These are phyloP conservation scores for Solanum chilense DNA, from an alignment of 257 asterid genomes.

Conservation along the genomic window DNA sequence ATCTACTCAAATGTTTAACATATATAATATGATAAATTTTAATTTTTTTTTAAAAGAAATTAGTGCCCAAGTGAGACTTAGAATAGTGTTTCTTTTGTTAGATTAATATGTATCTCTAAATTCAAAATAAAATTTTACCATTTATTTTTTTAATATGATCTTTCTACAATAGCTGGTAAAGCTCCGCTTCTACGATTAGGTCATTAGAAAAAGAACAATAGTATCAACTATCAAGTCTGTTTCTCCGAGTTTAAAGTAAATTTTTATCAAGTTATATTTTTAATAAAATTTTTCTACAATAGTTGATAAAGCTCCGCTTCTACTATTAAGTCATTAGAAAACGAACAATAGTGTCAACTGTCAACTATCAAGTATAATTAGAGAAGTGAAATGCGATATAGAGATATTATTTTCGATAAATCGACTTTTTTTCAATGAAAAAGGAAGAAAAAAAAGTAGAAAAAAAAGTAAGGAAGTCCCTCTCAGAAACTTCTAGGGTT, in stretches of 20 bases:
- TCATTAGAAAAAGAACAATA: background rate
- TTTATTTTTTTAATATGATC: background rate
- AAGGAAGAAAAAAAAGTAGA: background rate
- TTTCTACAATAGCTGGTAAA: background rate
- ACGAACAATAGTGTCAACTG: too few species aligned
- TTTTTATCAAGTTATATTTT: rapidly evolving
- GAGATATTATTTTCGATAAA: background rate
- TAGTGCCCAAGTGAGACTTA: background rate
- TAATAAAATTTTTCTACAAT: background rate
- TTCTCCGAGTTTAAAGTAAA: background rate
- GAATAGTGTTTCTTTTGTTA: background rate
- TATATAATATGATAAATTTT: background rate
- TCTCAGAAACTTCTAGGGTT: slow-evolving; percentile 46
- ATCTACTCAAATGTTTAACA: background rate
- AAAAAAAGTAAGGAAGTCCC: background rate
- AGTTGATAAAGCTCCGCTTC: background rate
- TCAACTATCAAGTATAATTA: too few species aligned
- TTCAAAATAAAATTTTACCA: background rate
- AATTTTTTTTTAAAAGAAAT: rapidly evolving
- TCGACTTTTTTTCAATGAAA: too few species aligned
- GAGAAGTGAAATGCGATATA: rapidly evolving
- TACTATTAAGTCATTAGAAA: background rate
- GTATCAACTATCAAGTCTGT: too few species aligned
- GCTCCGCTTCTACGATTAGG: background rate
- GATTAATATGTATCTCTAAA: background rate